Evolutionary conservation across 2,329 filamentous ascomycete genomes (phyloP), one percentile per base, ranked within the genome.

Genomic region (Chrysosphaeria jannelii): DNA sequence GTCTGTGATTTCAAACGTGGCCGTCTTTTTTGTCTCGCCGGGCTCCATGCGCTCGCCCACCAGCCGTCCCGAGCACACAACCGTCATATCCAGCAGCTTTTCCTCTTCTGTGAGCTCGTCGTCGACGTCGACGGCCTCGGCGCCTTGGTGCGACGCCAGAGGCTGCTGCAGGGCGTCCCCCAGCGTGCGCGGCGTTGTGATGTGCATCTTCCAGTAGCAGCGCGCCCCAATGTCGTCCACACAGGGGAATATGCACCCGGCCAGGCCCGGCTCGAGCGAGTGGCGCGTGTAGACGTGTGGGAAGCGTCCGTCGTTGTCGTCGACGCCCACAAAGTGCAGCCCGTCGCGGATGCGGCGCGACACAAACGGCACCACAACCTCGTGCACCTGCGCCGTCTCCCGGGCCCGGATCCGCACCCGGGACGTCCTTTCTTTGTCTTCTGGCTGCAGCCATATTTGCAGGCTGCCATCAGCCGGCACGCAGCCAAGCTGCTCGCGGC

Each of bases 201-300:
- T 67, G 2, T 72, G 74, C 23, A 97, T 56, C 27, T 78, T 75
- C 74, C 85, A 97, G 8, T 67, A 65, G 36, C 69, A 33, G 8
- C 32, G 81, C 27, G 72, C 67, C 16, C 65, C 64, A 13, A 70
- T 61, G 38, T 89, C 72, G 39, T 97, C 85, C 24, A 93, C 56
- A 40, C 85, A 93, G 1, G 85, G 85, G 36, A 97, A 97, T 13
- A 93, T 62, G 34, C 69, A 79, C 22, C 67, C 81, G 1, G 76
- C 67, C 10, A 64, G 67, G 14, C 79, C 78, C 0, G 76, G 63
- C 29, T 72, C 67, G 20, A 69, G 50, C 3, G 68, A 71, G 36
- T 81, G 78, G 19, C 67, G 68, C 1, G 81, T 89, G 41, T 89
- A 97, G 23, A 74, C 66, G 46, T 97, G 81, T 0, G 85, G 78